Evolutionary conservation across 139 green algal genomes (phyloP).

Genomic region (Chlamydomonas sp.): DNA sequence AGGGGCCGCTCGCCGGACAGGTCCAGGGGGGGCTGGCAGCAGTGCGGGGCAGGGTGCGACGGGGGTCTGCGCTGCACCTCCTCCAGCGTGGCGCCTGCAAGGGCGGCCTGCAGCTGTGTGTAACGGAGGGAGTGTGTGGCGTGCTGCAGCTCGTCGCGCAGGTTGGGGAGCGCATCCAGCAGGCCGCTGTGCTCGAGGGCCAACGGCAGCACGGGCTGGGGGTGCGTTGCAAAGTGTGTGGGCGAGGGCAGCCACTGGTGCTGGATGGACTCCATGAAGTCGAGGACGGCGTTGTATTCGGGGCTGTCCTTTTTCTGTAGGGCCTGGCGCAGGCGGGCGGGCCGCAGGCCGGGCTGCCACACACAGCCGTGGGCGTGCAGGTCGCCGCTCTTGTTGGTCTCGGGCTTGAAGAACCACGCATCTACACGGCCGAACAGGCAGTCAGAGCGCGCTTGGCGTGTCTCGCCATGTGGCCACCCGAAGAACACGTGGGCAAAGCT

Average conservation of each 20-base stretch:
- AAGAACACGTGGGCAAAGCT: neutral
- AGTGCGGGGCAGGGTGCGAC: neutral
- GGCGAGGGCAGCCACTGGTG: too few species aligned
- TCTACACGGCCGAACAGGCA: conserved; percentile 7
- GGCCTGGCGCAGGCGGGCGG: neutral
- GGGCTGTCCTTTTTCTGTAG: neutral
- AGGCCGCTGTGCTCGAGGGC: too few species aligned
- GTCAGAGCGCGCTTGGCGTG: neutral
- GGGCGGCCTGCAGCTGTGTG: too few species aligned
- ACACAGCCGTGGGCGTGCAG: conserved; percentile 1
- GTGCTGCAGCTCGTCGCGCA: too few species aligned
- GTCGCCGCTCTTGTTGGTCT: neutral
- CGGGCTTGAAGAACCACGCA: conserved; percentile 6
- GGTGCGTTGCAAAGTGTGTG: neutral
- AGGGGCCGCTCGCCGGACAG: too few species aligned
- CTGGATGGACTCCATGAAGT: neutral
- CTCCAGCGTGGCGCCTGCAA: too few species aligned
- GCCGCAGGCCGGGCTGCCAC: neutral
- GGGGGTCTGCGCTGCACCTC: too few species aligned
- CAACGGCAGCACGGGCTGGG: neutral
- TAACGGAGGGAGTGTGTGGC: too few species aligned
- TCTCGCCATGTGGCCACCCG: neutral
- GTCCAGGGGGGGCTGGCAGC: neutral
- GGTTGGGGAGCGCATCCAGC: neutral
- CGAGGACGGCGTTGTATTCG: neutral